Evolutionary conservation across 1,284 basidiomycete genomes (phyloP), one percentile per base, ranked within the genome.

Genomic region (Meripilus lineatus): DNA sequence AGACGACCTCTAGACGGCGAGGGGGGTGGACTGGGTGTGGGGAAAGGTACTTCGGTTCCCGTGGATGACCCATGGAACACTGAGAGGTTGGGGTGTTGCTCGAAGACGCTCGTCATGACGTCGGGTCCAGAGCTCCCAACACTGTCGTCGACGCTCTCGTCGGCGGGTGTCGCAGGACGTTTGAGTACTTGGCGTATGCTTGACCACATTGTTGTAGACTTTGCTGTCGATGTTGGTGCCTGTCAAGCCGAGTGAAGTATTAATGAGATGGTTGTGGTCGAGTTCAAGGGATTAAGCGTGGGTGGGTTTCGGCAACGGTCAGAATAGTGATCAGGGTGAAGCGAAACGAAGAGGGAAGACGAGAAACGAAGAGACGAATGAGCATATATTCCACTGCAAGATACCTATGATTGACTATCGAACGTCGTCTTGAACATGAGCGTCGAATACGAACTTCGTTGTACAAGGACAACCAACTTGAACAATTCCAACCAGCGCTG

Each of bases 21-120:
- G 30, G 63, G 57, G 0, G 77, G 76, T 2, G 74, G 74, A 40
- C 68, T 74, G 5, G 69, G 66, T 32, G 59, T 56, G 30, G 67
- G 57, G 45, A 64, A 58, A 39, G 61, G 57, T 33, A 64, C 52
- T 50, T 74, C 71, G 17, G 65, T 20, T n/a, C n/a, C n/a, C n/a
- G n/a, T n/a, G n/a, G 28, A 57, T 22, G 58, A 47, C 17, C 56
- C 43, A 47, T 75, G 74, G 50, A 79, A 80, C 48, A 77, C 66
- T 20, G 78, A 80, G 48, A 80, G 55, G 58, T 80, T 78, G 35
- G 78, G 72, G 49, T 79, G 76, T 47, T 79, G 74, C 56, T 81
- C 74, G 40, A 69, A 70, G 32, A 79, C 71, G 53, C 68, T 67
- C 36, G 66, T 59, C 51, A 81, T 58, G 26, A 80, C 75, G 39